Base-by-base conservation (phyloP, 805 yeast genomes). In the Debaryomyces tyrocola region DNA sequence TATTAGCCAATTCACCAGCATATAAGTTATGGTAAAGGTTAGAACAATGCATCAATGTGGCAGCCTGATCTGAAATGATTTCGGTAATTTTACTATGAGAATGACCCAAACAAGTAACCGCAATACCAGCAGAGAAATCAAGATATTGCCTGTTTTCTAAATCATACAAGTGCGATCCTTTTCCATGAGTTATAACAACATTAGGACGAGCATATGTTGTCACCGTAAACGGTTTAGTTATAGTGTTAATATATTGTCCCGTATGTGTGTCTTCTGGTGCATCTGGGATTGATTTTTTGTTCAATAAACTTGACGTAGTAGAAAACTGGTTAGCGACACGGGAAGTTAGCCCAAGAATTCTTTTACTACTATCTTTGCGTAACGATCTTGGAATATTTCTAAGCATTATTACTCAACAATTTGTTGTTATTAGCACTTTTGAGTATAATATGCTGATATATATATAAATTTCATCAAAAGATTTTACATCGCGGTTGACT, bases 31-130 rank as follows among this genome's bases (percentile, higher is more conserved):
- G 84, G 70, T 83, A 90, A 51, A 94, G 71, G 61, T 94, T 94
- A 3, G 96, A 89, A 51, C 89, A 78, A 62, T 94, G 99, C 48
- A 90, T 75, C 55, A 92, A 72, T 8, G 83, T 83, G 28, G 64
- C 63, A 1, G 90, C 81, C 69, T 94, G 99, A 37, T 86, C 85
- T 47, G 69, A 66, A 50, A 90, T 63, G 49, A 94, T 80, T 45
- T 85, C 71, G 6, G 96, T 79, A 33, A 94, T 78, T 51, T 83
- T 85, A 4, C 83, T 82, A 56, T 94, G 79, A 20, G 90, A 74
- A 62, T 94, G 98, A 2, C 99, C 99, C 52, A 94, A 73, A 0
- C 88, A 85, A n/a, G 96, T 92, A 12, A 94, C 99, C 0, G 99
- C 98, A 55, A 94, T 92, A 44, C 99, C 99, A 1, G 97, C 90